Base-by-base conservation (phyloP, 257 asterid genomes). In the Buddleja alternifolia region DNA sequence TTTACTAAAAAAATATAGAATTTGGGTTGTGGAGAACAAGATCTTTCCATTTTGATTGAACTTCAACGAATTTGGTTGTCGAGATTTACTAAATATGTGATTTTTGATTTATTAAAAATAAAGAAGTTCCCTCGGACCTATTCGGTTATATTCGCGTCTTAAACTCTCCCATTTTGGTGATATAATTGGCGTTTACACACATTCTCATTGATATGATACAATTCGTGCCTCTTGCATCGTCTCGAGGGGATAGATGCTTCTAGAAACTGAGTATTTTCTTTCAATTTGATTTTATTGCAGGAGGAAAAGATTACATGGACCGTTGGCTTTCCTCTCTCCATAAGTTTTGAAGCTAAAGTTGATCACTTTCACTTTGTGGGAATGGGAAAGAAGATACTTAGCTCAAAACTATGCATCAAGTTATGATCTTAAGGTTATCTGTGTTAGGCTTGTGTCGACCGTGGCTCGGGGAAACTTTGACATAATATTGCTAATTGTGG, bases 271-370 rank as follows among this genome's bases (percentile, higher is more conserved):
- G 58, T 62, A 12, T 39, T 34, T 32, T 8, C 17, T 45, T 16
- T 53, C 67, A n/a, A 21, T 70, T 50, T 37, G 19, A 54, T 7
- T 24, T 46, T 59, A 65, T 60, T 56, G 77, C 85, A 92, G 98
- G 84, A 57, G 83, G 95, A 17, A 89, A 73, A 79, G 84, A 79
- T 62, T 79, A 84, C 72, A 73, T 92, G 88, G 93, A 86, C 75
- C 89, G 80, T 76, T 92, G 95, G 96, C 88, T 92, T 63, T 83
- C 97, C 58, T 77, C 96, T 39, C 98, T 90, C 72, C 86, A 82
- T 57, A 82, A 83, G n/a, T 80, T 80, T 74, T 90, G 89, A 90
- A 78, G 82, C 78, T 72, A 29, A 25, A 12, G 37, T 24, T 36
- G 4, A 32, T 47, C 8, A 8, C 12, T 42, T 46, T 32, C 34